A percentile compares a stretch with the other conserved stretches of the same genome.
These are phyloP conservation scores for Clonostachys rhizophaga DNA, from an alignment of 2,329 filamentous ascomycete genomes.

Conservation along the genomic window DNA sequence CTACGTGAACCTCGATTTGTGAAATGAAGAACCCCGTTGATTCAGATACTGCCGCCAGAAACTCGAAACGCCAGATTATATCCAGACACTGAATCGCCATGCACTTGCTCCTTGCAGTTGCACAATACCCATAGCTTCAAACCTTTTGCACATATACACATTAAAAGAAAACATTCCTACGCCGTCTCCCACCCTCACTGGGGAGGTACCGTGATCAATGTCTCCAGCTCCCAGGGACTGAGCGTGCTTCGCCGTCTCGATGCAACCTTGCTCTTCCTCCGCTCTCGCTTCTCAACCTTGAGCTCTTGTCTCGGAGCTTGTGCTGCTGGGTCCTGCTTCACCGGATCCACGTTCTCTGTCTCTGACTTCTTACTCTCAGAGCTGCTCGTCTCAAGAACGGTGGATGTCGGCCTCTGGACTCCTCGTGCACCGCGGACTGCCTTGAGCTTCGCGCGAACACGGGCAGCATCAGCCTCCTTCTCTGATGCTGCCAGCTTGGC, in stretches of 20 bases:
- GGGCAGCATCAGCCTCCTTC: conserved; percentile 57
- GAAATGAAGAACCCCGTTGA: too few species aligned
- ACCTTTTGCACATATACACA: too few species aligned
- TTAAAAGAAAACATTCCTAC: too few species aligned
- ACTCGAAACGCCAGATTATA: too few species aligned
- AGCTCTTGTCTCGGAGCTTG: conserved; percentile 11
- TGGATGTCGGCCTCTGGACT: conserved; percentile 18
- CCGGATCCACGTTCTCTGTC: conserved; percentile 21
- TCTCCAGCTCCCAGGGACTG: conserved; percentile 70
- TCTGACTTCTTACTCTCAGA: conserved; percentile 3
- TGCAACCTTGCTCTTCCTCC: conserved; percentile 47
- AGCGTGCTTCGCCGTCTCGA: conserved; percentile 69
- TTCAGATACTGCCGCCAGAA: too few species aligned
- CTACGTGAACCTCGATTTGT: too few species aligned
- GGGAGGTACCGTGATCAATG: conserved; percentile 44
- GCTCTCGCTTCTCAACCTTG: conserved; percentile 36
- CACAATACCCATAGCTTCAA: too few species aligned
- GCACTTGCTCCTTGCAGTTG: too few species aligned
- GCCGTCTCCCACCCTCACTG: not conserved
- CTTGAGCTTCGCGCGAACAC: conserved; percentile 57
- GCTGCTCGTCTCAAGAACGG: conserved; percentile 10
- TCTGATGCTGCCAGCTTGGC: conserved; percentile 62
- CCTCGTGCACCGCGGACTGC: conserved; percentile 38
- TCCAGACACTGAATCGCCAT: too few species aligned
- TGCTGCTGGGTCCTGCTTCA: conserved; percentile 20